A percentile compares a stretch with the other conserved stretches of the same genome.
These are phyloP conservation scores for Rhizopogon vulgaris DNA, from an alignment of 768 basidiomycete genomes.

Conservation along the genomic window DNA sequence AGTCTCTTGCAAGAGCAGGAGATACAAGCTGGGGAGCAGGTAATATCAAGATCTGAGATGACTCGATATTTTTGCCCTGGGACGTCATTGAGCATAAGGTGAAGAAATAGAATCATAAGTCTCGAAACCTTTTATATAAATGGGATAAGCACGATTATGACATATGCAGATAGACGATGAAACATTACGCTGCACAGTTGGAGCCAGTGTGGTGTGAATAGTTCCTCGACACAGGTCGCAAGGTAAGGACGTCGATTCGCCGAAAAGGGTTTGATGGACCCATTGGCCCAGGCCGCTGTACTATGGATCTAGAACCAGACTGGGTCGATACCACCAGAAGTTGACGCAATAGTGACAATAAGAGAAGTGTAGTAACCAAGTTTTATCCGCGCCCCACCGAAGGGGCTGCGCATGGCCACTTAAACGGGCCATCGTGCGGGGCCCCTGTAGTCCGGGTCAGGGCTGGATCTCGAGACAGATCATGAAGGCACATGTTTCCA, in stretches of 20 bases:
- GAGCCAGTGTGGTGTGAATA: background rate
- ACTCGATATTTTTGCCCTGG: background rate
- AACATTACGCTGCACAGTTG: background rate
- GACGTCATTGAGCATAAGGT: background rate
- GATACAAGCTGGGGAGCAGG: background rate
- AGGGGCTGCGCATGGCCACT: no score
- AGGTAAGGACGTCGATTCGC: no score
- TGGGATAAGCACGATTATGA: background rate
- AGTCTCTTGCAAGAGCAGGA: slow-evolving; percentile 14
- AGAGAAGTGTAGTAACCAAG: background rate
- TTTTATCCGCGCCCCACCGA: no score
- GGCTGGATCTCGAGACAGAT: no score
- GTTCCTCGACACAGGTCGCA: background rate
- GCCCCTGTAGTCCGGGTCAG: no score
- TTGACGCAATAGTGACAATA: background rate
- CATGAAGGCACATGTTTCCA: no score
- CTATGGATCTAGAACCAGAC: background rate
- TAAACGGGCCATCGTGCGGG: no score
- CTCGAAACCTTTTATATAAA: background rate
- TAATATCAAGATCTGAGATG: background rate
- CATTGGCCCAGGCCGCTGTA: background rate
- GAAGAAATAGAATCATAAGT: background rate
- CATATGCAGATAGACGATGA: background rate
- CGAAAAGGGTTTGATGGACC: background rate
- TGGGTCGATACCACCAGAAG: background rate